Conservation (phyloP, 345 rosid genomes). For the Carallia brachiata region DNA sequence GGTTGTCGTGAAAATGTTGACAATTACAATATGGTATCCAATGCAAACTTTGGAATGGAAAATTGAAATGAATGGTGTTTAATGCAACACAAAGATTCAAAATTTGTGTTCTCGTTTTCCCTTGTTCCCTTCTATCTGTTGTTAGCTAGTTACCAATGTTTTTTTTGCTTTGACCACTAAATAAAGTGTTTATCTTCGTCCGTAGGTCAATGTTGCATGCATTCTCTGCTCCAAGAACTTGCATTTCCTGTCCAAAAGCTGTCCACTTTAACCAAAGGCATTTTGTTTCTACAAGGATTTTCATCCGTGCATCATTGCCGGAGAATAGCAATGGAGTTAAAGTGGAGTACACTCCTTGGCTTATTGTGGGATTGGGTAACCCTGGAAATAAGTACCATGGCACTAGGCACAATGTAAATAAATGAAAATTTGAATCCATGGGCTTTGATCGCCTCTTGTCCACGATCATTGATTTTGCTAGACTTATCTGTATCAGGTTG, state of each 20-base stretch:
- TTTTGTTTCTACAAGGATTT: constrained; percentile 32
- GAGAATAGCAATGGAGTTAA: constrained; percentile 41
- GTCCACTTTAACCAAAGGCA: constrained; percentile 29
- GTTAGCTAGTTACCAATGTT: too few species aligned
- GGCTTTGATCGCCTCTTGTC: not conserved
- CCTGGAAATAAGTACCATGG: constrained; percentile 94
- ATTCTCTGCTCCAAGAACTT: constrained; percentile 44
- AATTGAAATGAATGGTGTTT: too few species aligned
- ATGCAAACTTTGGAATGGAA: too few species aligned
- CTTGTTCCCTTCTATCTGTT: not conserved
- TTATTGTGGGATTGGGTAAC: constrained; percentile 88
- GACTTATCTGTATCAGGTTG: constrained; percentile 50
- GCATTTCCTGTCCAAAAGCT: constrained; percentile 36
- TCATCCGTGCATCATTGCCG: constrained; percentile 42
- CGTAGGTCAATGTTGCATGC: constrained; percentile 68
- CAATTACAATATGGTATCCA: too few species aligned
- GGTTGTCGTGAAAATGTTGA: too few species aligned
- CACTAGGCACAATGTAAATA: constrained; percentile 87
- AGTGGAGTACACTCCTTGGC: constrained; percentile 88
- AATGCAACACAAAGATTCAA: too few species aligned
- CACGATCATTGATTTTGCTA: constrained; percentile 12
- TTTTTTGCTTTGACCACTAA: not conserved
- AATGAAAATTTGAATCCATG: not conserved
- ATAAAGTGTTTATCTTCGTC: not conserved
- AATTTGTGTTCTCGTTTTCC: not conserved